Conservation (phyloP, 805 yeast species). For the Komagataella kurtzmanii region DNA sequence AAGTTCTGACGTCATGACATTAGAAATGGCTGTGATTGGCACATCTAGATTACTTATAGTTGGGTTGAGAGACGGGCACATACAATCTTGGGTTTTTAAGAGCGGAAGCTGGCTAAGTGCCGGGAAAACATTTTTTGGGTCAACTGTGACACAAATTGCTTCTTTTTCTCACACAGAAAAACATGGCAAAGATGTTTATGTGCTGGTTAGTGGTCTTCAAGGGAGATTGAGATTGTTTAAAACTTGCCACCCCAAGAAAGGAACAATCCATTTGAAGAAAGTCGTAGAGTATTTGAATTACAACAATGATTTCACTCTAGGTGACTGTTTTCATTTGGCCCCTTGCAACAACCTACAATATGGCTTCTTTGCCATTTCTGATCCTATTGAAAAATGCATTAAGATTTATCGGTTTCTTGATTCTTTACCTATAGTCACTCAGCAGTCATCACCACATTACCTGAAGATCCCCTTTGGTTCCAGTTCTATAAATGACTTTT, state of each 20-base stretch:
- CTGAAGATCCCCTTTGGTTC: background rate
- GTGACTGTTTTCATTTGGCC: background rate
- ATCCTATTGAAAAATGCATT: background rate
- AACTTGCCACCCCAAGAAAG: background rate
- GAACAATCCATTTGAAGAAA: background rate
- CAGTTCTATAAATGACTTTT: background rate
- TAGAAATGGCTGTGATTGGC: background rate
- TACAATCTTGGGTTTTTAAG: background rate
- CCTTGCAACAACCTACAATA: background rate
- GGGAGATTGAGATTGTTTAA: background rate
- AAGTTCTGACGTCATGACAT: background rate
- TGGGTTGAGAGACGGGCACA: background rate
- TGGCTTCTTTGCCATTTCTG: background rate
- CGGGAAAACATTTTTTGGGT: background rate
- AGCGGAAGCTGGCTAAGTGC: background rate
- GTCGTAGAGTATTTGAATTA: background rate
- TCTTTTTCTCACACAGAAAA: background rate
- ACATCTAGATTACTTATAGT: background rate
- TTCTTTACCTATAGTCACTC: background rate
- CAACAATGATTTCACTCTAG: background rate
- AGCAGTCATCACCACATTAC: background rate
- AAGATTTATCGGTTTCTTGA: background rate
- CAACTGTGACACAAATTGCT: background rate
- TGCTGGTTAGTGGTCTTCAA: background rate
- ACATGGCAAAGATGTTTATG: background rate